Base-by-base conservation (phyloP, 2,329 filamentous ascomycete species). In the Fusarium dimerum region DNA sequence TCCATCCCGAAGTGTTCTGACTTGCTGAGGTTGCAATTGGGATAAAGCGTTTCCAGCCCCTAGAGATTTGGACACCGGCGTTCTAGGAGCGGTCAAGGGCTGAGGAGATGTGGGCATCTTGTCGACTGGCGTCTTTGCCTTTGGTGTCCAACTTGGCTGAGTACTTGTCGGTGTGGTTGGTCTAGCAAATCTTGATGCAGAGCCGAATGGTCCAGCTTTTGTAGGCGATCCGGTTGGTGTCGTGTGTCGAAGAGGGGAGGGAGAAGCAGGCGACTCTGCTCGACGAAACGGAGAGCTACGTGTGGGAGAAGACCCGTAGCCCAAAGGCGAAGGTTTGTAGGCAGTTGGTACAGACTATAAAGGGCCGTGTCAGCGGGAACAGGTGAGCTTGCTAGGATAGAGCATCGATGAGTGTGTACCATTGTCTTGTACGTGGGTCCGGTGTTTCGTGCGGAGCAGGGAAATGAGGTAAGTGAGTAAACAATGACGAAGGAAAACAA, bases 1-100 rank as follows among this genome's bases (percentile, higher is more conserved):
- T 0, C 89, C 91, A 68, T 97, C 93, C 55, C 94, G 85, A 73
- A 99, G 83, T 63, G 90, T 90, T 65, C 92, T 85, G 36, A 97
- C 85, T 63, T 97, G 90, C 3, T 89, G 80, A 3, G 90, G 86
- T 38, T 93, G 89, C 40, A 97, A 74, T 65, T 89, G 87, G 3
- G 87, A 86, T 42, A 92, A 76, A 13, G 85, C 78, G 62, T 80
- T 84, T 34, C 78, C 76, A 48, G 76, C 71, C 5, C 70, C 71
- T 40, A 76, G 65, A 6, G 73, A 65, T 39, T 73, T 71, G 26
- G 72, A 56, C 17, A 68, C 62, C 10, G 68, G 56, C 13, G 66
- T 63, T 26, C 69, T 66, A 5, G 67, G 55, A n/a, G 65, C 49
- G n/a, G 69, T 60, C 29, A 66, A 63, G 20, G 60, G 73, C 60